phyloP scores from a whole-genome alignment of 805 yeast species.

The Candida corydali region DNA sequence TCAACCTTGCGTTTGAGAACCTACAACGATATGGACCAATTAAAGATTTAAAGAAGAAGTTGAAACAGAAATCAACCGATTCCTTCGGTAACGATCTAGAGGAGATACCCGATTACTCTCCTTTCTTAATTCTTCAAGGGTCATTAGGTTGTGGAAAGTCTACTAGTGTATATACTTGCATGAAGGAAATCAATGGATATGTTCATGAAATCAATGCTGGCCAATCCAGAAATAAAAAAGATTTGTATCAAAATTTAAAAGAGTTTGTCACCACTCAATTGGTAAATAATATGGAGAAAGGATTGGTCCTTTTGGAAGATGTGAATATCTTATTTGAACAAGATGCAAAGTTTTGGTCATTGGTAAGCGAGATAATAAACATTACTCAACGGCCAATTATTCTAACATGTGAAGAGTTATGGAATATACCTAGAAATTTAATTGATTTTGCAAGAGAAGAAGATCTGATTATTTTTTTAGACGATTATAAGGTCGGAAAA shows the following conservation, averaged over 20 bases:
- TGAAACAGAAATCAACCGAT: constrained; percentile 25
- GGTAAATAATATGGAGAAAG: constrained; percentile 56
- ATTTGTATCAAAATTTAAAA: constrained; percentile 56
- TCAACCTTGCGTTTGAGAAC: constrained; percentile 33
- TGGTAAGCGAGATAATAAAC: constrained; percentile 56
- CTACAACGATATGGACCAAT: constrained; percentile 18
- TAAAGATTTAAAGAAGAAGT: constrained; percentile 17
- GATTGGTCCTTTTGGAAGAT: constrained; percentile 78
- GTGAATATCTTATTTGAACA: constrained; percentile 75
- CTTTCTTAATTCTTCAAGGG: constrained; percentile 66
- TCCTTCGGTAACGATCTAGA: constrained; percentile 39
- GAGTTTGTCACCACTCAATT: constrained; percentile 84
- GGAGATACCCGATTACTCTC: constrained; percentile 45
- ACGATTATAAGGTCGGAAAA: constrained; percentile 12
- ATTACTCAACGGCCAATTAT: constrained; percentile 68
- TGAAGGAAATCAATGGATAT: constrained; percentile 59
- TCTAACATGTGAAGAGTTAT: constrained; percentile 54
- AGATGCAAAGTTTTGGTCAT: constrained; percentile 79
- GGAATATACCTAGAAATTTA: constrained; percentile 45
- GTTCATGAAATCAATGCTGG: constrained; percentile 80
- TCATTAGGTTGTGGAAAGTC: constrained; percentile 77
- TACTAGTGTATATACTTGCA: constrained; percentile 63
- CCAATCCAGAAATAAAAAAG: constrained; percentile 69
- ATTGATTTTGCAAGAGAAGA: constrained; percentile 43
- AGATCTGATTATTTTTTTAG: constrained; percentile 33